Base-by-base conservation (phyloP, 1,139 yeast genomes). In the Scheffersomyces titani region DNA sequence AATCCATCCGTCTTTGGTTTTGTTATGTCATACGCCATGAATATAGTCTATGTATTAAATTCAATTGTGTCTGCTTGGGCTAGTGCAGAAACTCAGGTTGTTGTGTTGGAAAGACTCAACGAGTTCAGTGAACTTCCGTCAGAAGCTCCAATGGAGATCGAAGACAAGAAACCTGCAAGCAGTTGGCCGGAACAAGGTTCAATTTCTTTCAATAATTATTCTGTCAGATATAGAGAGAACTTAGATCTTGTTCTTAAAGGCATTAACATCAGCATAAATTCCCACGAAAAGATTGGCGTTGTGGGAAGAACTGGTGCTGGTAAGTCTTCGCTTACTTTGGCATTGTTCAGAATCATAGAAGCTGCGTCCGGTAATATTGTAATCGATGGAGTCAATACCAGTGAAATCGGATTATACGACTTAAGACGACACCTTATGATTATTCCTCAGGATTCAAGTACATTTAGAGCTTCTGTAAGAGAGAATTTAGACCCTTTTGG, bases 271-370 rank as follows among this genome's bases (percentile, higher is more conserved):
- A 63, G 64, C 20, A 64, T 72, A 53, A 64, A 64, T 46, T 61
- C 71, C 1, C 61, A 65, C 3, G 74, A 72, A 55, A 72, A 72
- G 57, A 60, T 72, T 46, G 75, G 75, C 24, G 70, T 72, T 53
- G 75, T 72, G 44, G 75, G 75, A 4, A 62, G 75, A 56, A 72
- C 75, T 3, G 75, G 75, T 22, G 75, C 75, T 0, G 75, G 75
- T 24, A 72, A 72, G 58, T 70, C 74, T 6, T 68, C 75, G 2
- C 65, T 72, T 50, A 69, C 74, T 0, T 65, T 71, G 56, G 74
- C 75, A 0, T 63, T 72, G 24, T 72, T 72, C 65, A 64, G 75
- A 53, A 70, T 72, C 46, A 67, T 72, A 20, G 75, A 72, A 58
- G 65, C 74, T 16, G 65, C 69, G 3, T 49, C 59, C 3, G 75